Percentiles rank a stretch among this genome's conserved stretches.
These are phyloP conservation scores for Boletus subluridellus DNA, from an alignment of 1,284 basidiomycete species.

Conservation along the genomic window DNA sequence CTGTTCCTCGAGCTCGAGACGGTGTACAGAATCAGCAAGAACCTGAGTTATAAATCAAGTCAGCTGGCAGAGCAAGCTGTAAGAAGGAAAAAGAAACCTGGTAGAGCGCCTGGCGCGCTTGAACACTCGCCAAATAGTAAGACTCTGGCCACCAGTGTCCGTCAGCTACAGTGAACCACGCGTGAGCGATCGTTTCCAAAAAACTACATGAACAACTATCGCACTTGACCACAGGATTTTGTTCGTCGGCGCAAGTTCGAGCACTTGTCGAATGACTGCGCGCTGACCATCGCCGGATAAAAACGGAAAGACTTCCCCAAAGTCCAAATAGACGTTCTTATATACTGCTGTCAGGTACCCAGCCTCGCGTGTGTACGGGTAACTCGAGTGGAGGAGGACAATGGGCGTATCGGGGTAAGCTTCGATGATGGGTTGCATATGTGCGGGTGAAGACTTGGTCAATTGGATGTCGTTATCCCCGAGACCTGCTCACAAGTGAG, in stretches of 20 bases:
- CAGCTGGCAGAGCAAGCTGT: neutral
- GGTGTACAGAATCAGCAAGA: slow-evolving; percentile 20
- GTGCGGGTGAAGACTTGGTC: slow-evolving; percentile 55
- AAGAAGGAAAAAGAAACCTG: slow-evolving; percentile 38
- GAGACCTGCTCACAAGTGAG: slow-evolving; percentile 39
- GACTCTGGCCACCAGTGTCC: slow-evolving; percentile 77
- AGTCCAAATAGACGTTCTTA: slow-evolving; percentile 70
- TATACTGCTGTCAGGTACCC: slow-evolving; percentile 70
- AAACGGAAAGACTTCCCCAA: slow-evolving; percentile 74
- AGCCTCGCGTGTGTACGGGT: slow-evolving; percentile 71
- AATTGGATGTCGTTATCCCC: slow-evolving; percentile 72
- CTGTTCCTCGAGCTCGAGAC: slow-evolving; percentile 23
- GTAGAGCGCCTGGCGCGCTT: slow-evolving; percentile 59
- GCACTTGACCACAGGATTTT: slow-evolving; percentile 77
- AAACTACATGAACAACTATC: slow-evolving; percentile 21
- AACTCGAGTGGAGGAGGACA: slow-evolving; percentile 68
- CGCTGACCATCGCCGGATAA: slow-evolving; percentile 63
- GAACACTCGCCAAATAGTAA: slow-evolving; percentile 62
- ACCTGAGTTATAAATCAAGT: slow-evolving; percentile 17
- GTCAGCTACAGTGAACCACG: slow-evolving; percentile 47
- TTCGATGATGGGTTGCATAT: slow-evolving; percentile 64
- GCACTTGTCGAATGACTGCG: slow-evolving; percentile 52
- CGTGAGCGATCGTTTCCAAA: slow-evolving; percentile 1
- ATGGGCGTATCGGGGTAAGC: slow-evolving; percentile 56
- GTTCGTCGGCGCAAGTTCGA: slow-evolving; percentile 69